Percentiles rank a stretch among this genome's conserved stretches.
phyloP scores from a whole-genome alignment of 139 green algal species.

The Desmodesmus armatus region DNA sequence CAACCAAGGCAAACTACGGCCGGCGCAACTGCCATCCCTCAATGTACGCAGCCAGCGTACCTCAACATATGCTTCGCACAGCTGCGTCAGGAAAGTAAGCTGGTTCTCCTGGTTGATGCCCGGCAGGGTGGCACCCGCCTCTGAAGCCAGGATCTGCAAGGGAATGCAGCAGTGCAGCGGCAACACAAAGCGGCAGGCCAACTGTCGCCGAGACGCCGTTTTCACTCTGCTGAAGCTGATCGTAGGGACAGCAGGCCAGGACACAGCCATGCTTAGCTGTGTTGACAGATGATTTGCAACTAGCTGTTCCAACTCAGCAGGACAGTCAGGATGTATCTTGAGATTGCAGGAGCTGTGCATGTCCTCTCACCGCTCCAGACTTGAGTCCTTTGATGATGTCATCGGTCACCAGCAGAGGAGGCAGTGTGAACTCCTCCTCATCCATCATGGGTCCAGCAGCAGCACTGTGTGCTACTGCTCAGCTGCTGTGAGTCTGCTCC shows the following conservation, averaged over 20 bases:
- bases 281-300: too few relatives aligned
- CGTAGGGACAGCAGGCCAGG: too few relatives aligned
- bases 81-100: conserved; percentile 52
- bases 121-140: conserved; percentile 52
- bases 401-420: background rate
- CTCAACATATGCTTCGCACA: conserved; percentile 1
- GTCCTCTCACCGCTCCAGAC: background rate
- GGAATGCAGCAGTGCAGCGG: background rate
- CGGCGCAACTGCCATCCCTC: background rate
- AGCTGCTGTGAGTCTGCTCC: too few relatives aligned
- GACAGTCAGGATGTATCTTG: too few relatives aligned
- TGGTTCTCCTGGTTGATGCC: conserved; percentile 41
- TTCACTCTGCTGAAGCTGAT: too few relatives aligned
- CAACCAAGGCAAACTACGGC: too few relatives aligned
- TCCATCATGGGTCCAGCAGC: too few relatives aligned
- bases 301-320: too few relatives aligned
- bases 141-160: conserved; percentile 55
- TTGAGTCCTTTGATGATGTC: conserved; percentile 6
- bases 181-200: too few relatives aligned
- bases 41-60: background rate
- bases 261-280: too few relatives aligned
- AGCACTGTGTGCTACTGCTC: too few relatives aligned
- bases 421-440: background rate
- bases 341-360: background rate
- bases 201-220: too few relatives aligned